A percentile compares a stretch with the other conserved stretches of the same genome.
Evolutionary conservation across 192 early-diverging fungal genomes (phyloP).

Genomic region (Tieghemiomyces parasiticus): DNA sequence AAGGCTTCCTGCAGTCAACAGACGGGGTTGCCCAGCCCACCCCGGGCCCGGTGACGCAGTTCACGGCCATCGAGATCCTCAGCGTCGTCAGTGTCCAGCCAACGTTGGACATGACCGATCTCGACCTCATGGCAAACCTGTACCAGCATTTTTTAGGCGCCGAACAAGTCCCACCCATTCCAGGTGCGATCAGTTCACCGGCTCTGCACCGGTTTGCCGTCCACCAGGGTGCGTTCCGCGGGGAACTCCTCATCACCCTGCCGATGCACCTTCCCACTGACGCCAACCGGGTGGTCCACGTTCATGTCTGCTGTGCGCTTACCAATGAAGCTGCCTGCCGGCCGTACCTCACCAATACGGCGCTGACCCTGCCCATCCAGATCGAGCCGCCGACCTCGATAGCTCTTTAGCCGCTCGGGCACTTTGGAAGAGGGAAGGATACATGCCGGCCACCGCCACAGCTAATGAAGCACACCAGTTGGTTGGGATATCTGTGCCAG

Average conservation of each 20-base stretch:
- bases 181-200: background rate
- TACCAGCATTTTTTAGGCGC: background rate
- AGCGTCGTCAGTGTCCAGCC: slow-evolving; percentile 1
- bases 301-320: slow-evolving; percentile 1
- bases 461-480: no score
- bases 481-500: no score
- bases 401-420: no score
- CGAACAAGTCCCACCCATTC: background rate
- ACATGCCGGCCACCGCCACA: no score
- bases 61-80: background rate
- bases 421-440: no score
- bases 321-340: no score
- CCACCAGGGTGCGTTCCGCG: background rate
- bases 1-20: background rate
- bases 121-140: background rate
- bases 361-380: background rate
- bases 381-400: no score
- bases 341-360: background rate
- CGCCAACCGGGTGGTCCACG: background rate
- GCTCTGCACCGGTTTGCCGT: background rate
- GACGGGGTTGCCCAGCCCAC: background rate
- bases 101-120: background rate
- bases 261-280: background rate
- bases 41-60: background rate
- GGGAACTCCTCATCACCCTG: background rate